Evolutionary conservation across 805 yeast species (phyloP).

Genomic region (Sungouiella thailandica): DNA sequence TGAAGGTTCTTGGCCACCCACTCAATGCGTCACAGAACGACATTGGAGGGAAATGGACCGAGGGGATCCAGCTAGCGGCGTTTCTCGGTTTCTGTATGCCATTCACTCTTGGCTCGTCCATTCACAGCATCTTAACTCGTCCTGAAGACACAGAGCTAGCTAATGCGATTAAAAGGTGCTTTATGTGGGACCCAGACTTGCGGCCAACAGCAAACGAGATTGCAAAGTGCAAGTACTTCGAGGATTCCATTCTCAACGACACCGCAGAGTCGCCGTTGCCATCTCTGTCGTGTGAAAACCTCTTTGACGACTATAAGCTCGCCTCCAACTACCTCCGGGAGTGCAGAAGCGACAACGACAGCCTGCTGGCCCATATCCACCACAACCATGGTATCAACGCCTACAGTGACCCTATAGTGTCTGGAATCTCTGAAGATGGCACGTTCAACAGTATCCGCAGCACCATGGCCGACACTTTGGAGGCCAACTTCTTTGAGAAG

Average conservation of each 20-base stretch:
- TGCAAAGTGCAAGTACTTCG: slow-evolving; percentile 51
- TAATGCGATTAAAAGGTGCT: slow-evolving; percentile 43
- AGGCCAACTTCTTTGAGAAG: too few species aligned
- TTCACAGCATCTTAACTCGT: slow-evolving; percentile 43
- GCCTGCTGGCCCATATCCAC: too few species aligned
- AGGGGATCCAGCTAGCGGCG: slow-evolving; percentile 49
- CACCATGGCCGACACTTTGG: too few species aligned
- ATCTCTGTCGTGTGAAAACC: too few species aligned
- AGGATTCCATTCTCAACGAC: slow-evolving; percentile 25
- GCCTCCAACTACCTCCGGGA: too few species aligned
- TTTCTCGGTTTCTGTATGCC: slow-evolving; percentile 58
- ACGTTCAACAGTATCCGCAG: too few species aligned
- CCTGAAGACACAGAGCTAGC: slow-evolving; percentile 39
- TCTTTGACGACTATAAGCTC: too few species aligned
- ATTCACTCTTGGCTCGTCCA: slow-evolving; percentile 43
- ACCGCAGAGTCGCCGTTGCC: background rate
- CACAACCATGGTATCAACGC: too few species aligned
- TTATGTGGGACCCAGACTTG: slow-evolving; percentile 76
- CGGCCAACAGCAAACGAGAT: slow-evolving; percentile 50
- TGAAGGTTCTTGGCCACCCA: slow-evolving; percentile 75
- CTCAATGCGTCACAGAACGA: slow-evolving; percentile 14
- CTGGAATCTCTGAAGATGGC: too few species aligned
- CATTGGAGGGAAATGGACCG: slow-evolving; percentile 72
- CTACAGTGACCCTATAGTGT: slow-evolving; percentile 2
- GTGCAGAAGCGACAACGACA: too few species aligned